These are phyloP conservation scores for Aspergillus quadrilineatus DNA, from an alignment of 2,329 filamentous ascomycete species.

Conservation along the genomic window DNA sequence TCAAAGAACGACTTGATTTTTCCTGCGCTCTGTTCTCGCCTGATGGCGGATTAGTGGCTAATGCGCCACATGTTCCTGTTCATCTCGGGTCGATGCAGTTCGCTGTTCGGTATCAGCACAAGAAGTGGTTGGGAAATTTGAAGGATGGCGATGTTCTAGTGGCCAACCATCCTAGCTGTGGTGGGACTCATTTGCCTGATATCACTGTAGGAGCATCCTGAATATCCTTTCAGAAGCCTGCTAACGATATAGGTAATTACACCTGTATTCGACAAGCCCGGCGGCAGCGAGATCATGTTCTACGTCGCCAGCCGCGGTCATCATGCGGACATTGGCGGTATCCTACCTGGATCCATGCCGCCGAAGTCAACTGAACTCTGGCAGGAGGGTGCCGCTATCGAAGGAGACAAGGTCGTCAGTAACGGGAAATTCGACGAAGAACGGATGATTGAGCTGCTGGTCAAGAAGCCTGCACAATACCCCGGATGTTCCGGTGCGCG, in stretches of 20 bases:
- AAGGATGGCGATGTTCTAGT: conserved; percentile 79
- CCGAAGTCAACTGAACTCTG: conserved; percentile 48
- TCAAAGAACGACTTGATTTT: conserved; percentile 84
- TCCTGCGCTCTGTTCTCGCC: conserved; percentile 79
- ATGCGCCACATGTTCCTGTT: conserved; percentile 74
- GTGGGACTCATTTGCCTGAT: conserved; percentile 79
- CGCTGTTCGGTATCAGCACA: conserved; percentile 73
- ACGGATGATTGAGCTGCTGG: conserved; percentile 68
- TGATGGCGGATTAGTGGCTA: conserved; percentile 67
- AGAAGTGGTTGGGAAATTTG: conserved; percentile 76
- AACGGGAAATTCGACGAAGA: conserved; percentile 77
- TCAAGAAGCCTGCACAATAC: conserved; percentile 70
- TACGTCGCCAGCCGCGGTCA: conserved; percentile 79
- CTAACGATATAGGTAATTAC: conserved; percentile 57
- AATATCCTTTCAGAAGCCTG: background rate
- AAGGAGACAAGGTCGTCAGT: conserved; percentile 64
- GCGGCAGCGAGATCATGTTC: conserved; percentile 71
- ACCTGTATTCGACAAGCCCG: conserved; percentile 65
- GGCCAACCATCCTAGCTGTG: conserved; percentile 80
- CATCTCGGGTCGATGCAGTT: conserved; percentile 85
- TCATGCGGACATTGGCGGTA: conserved; percentile 82
- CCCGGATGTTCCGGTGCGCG: conserved; percentile 76
- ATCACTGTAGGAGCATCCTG: conserved; percentile 61
- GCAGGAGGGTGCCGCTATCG: conserved; percentile 50
- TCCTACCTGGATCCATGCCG: conserved; percentile 81